Base-by-base conservation (phyloP, 164 flowering plant species). In the Platanus orientalis region DNA sequence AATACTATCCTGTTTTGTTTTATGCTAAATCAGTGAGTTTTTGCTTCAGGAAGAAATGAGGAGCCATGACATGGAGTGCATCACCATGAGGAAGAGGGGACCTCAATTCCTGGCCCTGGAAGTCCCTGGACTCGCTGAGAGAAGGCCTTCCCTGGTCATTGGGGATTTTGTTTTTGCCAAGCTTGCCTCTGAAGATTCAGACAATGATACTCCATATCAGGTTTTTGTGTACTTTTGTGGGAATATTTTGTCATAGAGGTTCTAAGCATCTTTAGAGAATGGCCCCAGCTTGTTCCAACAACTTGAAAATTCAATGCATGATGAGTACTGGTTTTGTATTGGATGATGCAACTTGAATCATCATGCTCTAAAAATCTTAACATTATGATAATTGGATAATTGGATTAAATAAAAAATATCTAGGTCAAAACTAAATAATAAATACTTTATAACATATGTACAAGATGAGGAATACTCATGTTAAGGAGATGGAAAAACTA, bases 81-180 rank as follows among this genome's bases (percentile, higher is more conserved):
- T 84, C 26, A 64, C 66, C 14, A 75, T 95, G 87, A 83, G 53
- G 74, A 80, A 57, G 60, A 81, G 51, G 61, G 84, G 88, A 17
- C 0, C 45, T 36, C 73, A 63, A 6, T 78, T 65, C 47, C 65
- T 95, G 71, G 67, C 89, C 42, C 94, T 95, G 29, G 87, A 78
- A 71, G 97, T 95, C 52, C 97, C 89, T 19, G 97, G 97, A 32
- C 78, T 95, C 55, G 99, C 99, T 50, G 99, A 92, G 74, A 86
- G 72, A 72, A 84, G 99, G 62, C 99, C 99, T 45, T 95, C 99
- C 30, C 83, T 95, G 78, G 90, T 92, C 27, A 56, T 49, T 71
- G 89, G 95, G 13, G 99, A 95, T 76, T 64, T 6, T 69, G 71
- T 95, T 58, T 78, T 75, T 75, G 97, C 76, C 16, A 84, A 68